These are phyloP conservation scores for Russula sp. DNA, from an alignment of 768 basidiomycete genomes.

Conservation along the genomic window DNA sequence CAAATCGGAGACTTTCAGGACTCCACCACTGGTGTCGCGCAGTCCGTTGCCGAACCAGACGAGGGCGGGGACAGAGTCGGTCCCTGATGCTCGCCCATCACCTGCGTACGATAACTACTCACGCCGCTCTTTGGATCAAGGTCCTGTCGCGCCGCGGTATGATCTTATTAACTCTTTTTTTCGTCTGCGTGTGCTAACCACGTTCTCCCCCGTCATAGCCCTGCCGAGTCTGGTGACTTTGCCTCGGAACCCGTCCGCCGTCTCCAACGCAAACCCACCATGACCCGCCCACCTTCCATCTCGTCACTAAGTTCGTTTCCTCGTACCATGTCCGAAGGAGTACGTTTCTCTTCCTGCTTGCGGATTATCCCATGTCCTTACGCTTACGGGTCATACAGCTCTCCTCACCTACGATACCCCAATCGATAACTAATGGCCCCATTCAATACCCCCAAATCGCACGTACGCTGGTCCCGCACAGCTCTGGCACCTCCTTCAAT, in stretches of 20 bases:
- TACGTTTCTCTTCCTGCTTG: slow-evolving; percentile 17
- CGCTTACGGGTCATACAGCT: slow-evolving; percentile 22
- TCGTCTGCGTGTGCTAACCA: neutral
- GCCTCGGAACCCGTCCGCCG: slow-evolving; percentile 16
- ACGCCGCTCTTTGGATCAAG: slow-evolving; percentile 36
- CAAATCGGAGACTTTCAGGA: slow-evolving; percentile 3
- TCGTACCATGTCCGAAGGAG: slow-evolving; percentile 20
- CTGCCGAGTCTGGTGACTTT: slow-evolving; percentile 13
- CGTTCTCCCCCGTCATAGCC: slow-evolving; percentile 11
- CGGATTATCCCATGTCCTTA: neutral
- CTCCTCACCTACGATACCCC: slow-evolving; percentile 32
- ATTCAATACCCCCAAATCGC: slow-evolving; percentile 51
- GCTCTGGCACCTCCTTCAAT: slow-evolving; percentile 35
- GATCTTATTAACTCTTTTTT: neutral
- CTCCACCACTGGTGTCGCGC: slow-evolving; percentile 9
- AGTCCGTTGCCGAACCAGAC: slow-evolving; percentile 14
- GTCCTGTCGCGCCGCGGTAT: slow-evolving; percentile 37
- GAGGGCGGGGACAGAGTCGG: slow-evolving; percentile 16
- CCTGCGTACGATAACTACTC: slow-evolving; percentile 6
- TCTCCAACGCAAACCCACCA: slow-evolving; percentile 21
- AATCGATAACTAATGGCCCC: slow-evolving; percentile 33
- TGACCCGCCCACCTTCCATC: slow-evolving; percentile 17
- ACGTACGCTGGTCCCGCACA: slow-evolving; percentile 33
- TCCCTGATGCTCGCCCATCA: slow-evolving; percentile 24
- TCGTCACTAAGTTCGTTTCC: slow-evolving; percentile 11